phyloP scores from a whole-genome alignment of 2,329 filamentous ascomycete species.

The Fusarium algeriense region DNA sequence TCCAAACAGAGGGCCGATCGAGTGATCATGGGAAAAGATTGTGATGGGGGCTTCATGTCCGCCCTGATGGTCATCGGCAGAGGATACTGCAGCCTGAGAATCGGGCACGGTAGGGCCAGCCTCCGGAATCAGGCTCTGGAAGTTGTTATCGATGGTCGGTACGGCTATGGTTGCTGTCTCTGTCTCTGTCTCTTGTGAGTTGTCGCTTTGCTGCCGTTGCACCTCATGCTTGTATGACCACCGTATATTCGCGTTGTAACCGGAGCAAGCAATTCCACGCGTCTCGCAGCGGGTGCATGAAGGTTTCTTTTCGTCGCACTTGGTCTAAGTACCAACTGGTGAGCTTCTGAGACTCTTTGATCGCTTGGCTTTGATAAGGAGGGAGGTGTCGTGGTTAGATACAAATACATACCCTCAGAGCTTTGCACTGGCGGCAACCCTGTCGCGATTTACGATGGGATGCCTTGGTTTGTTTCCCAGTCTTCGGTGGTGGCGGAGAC shows the following conservation, averaged over 20 bases:
- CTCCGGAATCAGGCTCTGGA: background rate
- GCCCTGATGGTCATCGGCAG: background rate
- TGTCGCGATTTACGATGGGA: constrained; percentile 4
- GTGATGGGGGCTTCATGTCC: background rate
- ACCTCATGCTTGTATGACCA: constrained; percentile 5
- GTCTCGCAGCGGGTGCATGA: background rate
- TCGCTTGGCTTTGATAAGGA: background rate
- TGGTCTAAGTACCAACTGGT: background rate
- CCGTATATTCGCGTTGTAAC: background rate
- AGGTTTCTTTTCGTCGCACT: constrained; percentile 1
- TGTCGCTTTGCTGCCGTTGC: background rate
- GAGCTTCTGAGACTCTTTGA: background rate
- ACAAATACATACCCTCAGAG: background rate
- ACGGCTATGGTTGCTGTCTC: background rate
- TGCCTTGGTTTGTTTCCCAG: background rate
- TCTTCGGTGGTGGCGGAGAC: background rate
- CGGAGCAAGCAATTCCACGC: background rate
- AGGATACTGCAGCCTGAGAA: background rate
- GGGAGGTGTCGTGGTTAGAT: no score
- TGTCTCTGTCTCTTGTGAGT: background rate
- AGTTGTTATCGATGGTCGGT: background rate
- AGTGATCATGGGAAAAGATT: background rate
- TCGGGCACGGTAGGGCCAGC: background rate
- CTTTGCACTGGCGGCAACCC: constrained; percentile 1
- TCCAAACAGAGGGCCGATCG: background rate